phyloP scores from a whole-genome alignment of 2,329 filamentous ascomycete species.

The Aspergillus bombycis region DNA sequence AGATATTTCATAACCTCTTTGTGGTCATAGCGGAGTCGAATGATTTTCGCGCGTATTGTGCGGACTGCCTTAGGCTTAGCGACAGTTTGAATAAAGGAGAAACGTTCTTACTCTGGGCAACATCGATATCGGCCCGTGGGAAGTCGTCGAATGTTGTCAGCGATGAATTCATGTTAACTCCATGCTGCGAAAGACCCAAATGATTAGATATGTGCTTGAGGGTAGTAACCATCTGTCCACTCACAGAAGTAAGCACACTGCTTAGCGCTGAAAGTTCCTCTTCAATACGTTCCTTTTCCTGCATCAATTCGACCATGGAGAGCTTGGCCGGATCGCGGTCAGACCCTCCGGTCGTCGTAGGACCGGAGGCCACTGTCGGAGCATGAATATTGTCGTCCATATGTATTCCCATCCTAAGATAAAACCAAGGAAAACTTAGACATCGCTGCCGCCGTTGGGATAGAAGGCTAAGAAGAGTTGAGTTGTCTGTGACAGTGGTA shows the following conservation, averaged over 20 bases:
- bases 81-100: slow-evolving; percentile 1
- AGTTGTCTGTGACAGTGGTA: slow-evolving; percentile 8
- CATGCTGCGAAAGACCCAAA: slow-evolving; percentile 65
- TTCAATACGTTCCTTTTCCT: slow-evolving; percentile 82
- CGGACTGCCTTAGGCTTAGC: slow-evolving; percentile 64
- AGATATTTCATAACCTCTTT: slow-evolving; percentile 83
- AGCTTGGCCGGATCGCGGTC: slow-evolving; percentile 67
- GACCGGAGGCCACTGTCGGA: slow-evolving; percentile 76
- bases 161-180: slow-evolving; percentile 87
- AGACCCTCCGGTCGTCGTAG: slow-evolving; percentile 59
- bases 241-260: slow-evolving; percentile 83
- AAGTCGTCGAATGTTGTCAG: slow-evolving; percentile 89
- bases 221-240: slow-evolving; percentile 27
- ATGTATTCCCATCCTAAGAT: slow-evolving; percentile 53
- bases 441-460: slow-evolving; percentile 15
- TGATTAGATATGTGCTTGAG: slow-evolving; percentile 18
- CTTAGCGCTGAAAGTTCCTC: slow-evolving; percentile 83
- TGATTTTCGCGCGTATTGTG: slow-evolving; percentile 88
- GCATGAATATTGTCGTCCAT: slow-evolving; percentile 69
- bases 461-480: slow-evolving; percentile 5
- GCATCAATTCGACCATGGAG: slow-evolving; percentile 77
- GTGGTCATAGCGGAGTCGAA: slow-evolving; percentile 88
- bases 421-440: background rate
- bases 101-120: slow-evolving; percentile 77
- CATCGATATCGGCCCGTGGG: slow-evolving; percentile 89